Evolutionary conservation across 352 stramenopile species (phyloP).

Genomic region (Phytopythium litorale): DNA sequence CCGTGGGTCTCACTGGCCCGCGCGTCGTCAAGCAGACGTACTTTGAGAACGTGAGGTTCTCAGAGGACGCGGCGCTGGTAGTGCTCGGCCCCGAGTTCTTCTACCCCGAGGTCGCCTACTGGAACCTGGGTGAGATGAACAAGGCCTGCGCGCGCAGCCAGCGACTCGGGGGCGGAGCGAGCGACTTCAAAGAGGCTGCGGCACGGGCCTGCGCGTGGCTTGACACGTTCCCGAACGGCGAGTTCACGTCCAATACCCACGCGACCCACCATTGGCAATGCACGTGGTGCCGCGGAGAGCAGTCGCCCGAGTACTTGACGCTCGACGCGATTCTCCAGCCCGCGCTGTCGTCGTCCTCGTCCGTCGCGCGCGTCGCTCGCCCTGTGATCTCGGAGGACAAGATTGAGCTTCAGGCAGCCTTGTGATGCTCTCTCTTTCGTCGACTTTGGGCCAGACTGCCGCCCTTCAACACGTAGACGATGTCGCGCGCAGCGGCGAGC

Average conservation of each 20-base stretch:
- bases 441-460: no score
- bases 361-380: background rate
- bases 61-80: slow-evolving; percentile 7
- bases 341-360: background rate
- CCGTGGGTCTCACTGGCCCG: slow-evolving; percentile 43
- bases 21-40: slow-evolving; percentile 47
- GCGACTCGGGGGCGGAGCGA: background rate
- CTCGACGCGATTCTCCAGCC: slow-evolving; percentile 23
- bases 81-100: slow-evolving; percentile 43
- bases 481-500: no score
- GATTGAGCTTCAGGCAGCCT: background rate
- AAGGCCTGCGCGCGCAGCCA: slow-evolving; percentile 16
- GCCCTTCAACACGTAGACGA: no score
- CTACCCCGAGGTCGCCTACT: slow-evolving; percentile 52
- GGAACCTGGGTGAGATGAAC: slow-evolving; percentile 39
- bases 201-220: slow-evolving; percentile 39
- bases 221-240: slow-evolving; percentile 27
- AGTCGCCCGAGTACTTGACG: slow-evolving; percentile 19
- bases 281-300: slow-evolving; percentile 44
- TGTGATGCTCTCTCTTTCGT: background rate
- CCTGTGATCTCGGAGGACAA: background rate
- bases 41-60: slow-evolving; percentile 3
- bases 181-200: slow-evolving; percentile 11
- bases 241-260: slow-evolving; percentile 42
- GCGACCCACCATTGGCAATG: slow-evolving; percentile 58